Conservation (phyloP, 78 protist species). For the Anaeramoeba flamelloides region DNA sequence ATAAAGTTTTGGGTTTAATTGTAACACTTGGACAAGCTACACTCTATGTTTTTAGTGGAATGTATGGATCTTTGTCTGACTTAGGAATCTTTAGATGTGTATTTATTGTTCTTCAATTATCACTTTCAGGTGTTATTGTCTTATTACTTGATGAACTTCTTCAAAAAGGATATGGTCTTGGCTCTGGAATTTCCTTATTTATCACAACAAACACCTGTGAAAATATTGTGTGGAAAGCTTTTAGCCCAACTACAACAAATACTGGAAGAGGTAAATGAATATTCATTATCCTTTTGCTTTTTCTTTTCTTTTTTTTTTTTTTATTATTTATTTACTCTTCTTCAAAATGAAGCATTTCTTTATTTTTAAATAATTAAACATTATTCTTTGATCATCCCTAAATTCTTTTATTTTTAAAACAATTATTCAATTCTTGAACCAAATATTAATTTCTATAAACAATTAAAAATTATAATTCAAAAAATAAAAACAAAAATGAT, state of each 20-base stretch:
- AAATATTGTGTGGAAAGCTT: conserved; percentile 92
- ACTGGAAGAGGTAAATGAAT: conserved; percentile 68
- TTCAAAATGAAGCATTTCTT: too few relatives aligned
- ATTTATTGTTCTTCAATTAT: conserved; percentile 86
- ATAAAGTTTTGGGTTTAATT: conserved; percentile 71
- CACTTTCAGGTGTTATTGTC: conserved; percentile 88
- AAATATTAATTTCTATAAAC: too few relatives aligned
- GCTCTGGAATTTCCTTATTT: conserved; percentile 94
- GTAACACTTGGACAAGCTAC: conserved; percentile 85
- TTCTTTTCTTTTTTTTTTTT: too few relatives aligned
- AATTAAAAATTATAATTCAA: too few relatives aligned
- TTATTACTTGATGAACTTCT: conserved; percentile 89
- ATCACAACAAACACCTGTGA: conserved; percentile 99
- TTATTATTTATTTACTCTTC: too few relatives aligned
- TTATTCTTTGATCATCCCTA: too few relatives aligned
- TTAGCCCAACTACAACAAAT: conserved; percentile 93
- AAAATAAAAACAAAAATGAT: too few relatives aligned
- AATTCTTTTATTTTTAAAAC: too few relatives aligned
- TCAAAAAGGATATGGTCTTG: conserved; percentile 98
- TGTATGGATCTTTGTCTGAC: conserved; percentile 84
- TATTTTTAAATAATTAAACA: too few relatives aligned
- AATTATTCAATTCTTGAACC: too few relatives aligned
- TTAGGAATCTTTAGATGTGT: conserved; percentile 71
- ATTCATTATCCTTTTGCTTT: too few relatives aligned
- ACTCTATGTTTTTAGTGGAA: conserved; percentile 86